Percentiles rank a stretch among this genome's conserved stretches.
Conservation (phyloP, 805 yeast species). For the Metschnikowia colocasiae region DNA sequence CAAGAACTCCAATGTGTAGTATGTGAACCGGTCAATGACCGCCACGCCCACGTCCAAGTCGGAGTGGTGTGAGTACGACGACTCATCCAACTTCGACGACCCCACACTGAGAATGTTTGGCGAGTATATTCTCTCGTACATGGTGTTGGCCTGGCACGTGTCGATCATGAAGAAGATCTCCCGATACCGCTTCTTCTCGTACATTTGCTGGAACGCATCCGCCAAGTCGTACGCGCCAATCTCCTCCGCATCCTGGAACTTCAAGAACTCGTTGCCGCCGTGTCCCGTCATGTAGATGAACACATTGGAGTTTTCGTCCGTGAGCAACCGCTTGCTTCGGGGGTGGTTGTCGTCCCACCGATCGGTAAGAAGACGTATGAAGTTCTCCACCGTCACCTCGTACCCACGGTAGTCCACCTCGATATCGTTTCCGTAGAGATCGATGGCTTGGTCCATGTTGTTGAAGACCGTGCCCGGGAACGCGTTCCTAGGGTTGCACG, state of each 20-base stretch:
- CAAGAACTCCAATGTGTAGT: conserved; percentile 81
- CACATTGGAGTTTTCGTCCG: conserved; percentile 92
- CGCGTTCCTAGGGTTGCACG: conserved; percentile 93
- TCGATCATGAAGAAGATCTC: conserved; percentile 97
- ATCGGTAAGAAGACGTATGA: conserved; percentile 87
- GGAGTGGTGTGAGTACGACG: conserved; percentile 92
- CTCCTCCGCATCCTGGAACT: conserved; percentile 98
- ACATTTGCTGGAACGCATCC: conserved; percentile 96
- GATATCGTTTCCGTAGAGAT: conserved; percentile 87
- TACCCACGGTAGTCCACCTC: conserved; percentile 98
- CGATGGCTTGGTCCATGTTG: conserved; percentile 87
- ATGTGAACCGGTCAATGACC: conserved; percentile 94
- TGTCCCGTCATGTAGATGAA: conserved; percentile 97
- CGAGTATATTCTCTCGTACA: conserved; percentile 88
- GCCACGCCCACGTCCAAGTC: conserved; percentile 97
- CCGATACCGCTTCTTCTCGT: conserved; percentile 90
- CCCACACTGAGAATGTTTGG: conserved; percentile 94
- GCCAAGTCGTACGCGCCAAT: conserved; percentile 94
- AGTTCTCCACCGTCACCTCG: conserved; percentile 96
- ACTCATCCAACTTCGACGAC: conserved; percentile 80
- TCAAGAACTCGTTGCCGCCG: conserved; percentile 96
- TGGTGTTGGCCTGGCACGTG: conserved; percentile 97
- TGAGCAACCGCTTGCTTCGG: conserved; percentile 79
- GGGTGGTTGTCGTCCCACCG: conserved; percentile 96
- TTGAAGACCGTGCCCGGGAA: conserved; percentile 96